Evolutionary conservation across 768 basidiomycete species (phyloP), one percentile per base, ranked within the genome.

Genomic region (Kwoniella europaea): DNA sequence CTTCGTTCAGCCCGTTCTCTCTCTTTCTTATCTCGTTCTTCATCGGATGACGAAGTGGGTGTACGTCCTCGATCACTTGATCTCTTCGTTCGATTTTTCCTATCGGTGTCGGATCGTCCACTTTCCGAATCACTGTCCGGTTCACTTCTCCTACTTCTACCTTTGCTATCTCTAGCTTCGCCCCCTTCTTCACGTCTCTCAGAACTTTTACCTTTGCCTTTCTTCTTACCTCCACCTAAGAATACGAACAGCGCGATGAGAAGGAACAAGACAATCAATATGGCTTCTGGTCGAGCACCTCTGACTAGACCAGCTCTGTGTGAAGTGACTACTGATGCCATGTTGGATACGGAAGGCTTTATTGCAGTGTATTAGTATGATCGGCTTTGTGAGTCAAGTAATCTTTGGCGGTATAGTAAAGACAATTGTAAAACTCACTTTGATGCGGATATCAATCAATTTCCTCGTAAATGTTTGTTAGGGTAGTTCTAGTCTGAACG

Each of bases 61-160:
- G 42, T 24, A 58, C 18, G 20, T 35, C 15, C 15, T 91, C 90
- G 74, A 94, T 92, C 76, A 92, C 97, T 64, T 91, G 89, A 18
- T 44, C 42, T 29, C 22, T 44, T 22, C 41, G 42, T 15, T n/a
- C 35, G 35, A 6, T 1, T 35, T 35, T 35, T 35, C 1, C 35
- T 35, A 0, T 35, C 35, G 35, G 35, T 35, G 35, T 35, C 35
- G 35, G 35, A 35, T 35, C 41, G 2, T 43, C 59, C 15, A 16
- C 4, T 61, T 44, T 35, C 27, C 20, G 29, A 22, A 29, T 27
- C 57, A 41, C 57, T 59, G 24, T 59, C 57, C 20, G n/a, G 7
- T 6, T 44, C 59, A 43, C 59, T 43, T 15, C 18, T 41, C 43
- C n/a, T 12, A 44, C 41, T 41, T 12, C 35, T 61, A 43, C 27